Conservation (phyloP, 306 rosid genomes). For the Trichosanthes cucumerina region DNA sequence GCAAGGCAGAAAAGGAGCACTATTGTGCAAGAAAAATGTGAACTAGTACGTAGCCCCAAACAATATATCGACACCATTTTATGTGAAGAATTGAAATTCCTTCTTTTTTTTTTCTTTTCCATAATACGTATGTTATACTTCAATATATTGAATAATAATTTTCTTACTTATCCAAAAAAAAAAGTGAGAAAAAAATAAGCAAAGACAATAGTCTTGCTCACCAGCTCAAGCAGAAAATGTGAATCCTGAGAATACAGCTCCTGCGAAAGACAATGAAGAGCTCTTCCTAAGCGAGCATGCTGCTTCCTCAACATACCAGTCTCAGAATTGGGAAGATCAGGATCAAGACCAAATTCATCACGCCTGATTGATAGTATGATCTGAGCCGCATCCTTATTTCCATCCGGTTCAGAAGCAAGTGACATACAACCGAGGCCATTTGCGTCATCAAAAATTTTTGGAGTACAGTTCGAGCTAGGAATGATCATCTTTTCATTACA, state of each 20-base stretch:
- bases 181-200: neutral
- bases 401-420: conserved; percentile 20
- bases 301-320: conserved; percentile 75
- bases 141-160: neutral
- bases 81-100: neutral
- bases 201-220: conserved; percentile 25
- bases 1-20: neutral
- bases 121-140: neutral
- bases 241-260: conserved; percentile 96
- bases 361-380: conserved; percentile 72
- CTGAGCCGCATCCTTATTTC: conserved; percentile 44
- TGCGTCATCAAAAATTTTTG: conserved; percentile 23
- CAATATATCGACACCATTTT: neutral
- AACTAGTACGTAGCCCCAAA: neutral
- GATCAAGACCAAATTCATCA: conserved; percentile 92
- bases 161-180: neutral
- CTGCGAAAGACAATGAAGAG: conserved; percentile 94
- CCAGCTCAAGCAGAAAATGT: conserved; percentile 96
- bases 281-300: conserved; percentile 97
- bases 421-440: conserved; percentile 16
- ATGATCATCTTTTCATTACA: conserved; percentile 18
- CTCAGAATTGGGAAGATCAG: conserved; percentile 46
- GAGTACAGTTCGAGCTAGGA: conserved; percentile 13
- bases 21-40: neutral
- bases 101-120: neutral